Evolutionary conservation across 1,139 yeast genomes (phyloP).

Genomic region (Kodamaea ohmeri): DNA sequence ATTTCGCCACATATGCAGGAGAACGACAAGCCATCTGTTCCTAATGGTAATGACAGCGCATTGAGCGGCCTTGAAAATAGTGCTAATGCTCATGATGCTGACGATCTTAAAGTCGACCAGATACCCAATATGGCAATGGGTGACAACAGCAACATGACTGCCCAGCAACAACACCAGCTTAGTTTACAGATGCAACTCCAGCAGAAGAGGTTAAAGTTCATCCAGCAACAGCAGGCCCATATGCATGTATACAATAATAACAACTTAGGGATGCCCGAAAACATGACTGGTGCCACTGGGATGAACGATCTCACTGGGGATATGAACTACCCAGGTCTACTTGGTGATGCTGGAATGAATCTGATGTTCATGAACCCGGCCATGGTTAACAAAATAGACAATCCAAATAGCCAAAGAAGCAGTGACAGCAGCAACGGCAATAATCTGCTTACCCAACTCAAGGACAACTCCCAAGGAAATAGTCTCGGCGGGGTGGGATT

Average conservation of each 20-base stretch:
- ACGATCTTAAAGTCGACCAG: conserved; percentile 8
- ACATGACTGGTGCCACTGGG: conserved; percentile 3
- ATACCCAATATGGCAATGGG: conserved; percentile 7
- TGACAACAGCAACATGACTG: conserved; percentile 8
- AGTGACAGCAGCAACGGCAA: conserved; percentile 5
- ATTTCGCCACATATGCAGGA: conserved; percentile 7
- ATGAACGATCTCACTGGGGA: conserved; percentile 4
- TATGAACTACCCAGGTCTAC: conserved; percentile 6
- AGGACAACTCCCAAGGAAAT: conserved; percentile 10
- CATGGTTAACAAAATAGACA: conserved; percentile 10
- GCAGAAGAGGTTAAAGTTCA: conserved; percentile 17
- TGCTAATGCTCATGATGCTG: conserved; percentile 7
- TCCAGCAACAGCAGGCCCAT: conserved; percentile 14
- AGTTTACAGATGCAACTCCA: conserved; percentile 17
- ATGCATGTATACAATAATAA: conserved; percentile 9
- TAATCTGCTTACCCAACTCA: conserved; percentile 11
- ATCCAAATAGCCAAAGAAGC: conserved; percentile 6
- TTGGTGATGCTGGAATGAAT: conserved; percentile 11
- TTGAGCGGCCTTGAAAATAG: conserved; percentile 3
- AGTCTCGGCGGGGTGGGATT: conserved; percentile 13
- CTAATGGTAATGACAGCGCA: conserved; percentile 4
- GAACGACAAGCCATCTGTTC: conserved; percentile 7
- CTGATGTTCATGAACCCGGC: conserved; percentile 13
- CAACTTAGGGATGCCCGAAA: conserved; percentile 5
- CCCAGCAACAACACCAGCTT: conserved; percentile 14